Evolutionary conservation across 305 asterid genomes (phyloP), one percentile per base, ranked within the genome.

Genomic region (Salvia sclarea): DNA sequence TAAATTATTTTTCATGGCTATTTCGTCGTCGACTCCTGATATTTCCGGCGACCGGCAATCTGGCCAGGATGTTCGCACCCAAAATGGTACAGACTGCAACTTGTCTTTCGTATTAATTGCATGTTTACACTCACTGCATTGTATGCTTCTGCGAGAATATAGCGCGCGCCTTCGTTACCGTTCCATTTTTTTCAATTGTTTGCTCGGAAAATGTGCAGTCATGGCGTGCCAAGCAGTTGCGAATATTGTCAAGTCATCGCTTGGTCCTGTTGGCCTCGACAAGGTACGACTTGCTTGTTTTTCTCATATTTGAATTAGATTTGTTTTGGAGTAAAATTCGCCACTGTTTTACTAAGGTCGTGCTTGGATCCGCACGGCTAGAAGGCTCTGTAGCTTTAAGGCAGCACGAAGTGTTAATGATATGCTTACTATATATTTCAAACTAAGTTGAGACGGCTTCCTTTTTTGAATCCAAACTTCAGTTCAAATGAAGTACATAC

Each of bases 31-130:
- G 60, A 65, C 78, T 45, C 89, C 83, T 40, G 96, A 88, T 83
- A 90, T 93, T 74, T 81, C 88, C 74, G 98, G 98, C 38, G 97
- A 90, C 21, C 90, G 98, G 52, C 97, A 94, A 77, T 89, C 86
- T 14, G 98, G 96, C 20, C 99, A 94, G 76, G 99, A 91, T 58
- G 99, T 94, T 63, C 96, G 98, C 57, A 75, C 96, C 22, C 96
- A 89, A 69, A 91, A 94, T 44, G 96, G 96, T 94, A 79, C 20
- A 1, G 22, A 1, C 8, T 25, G 8, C 55, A 1, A 11, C 0
- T 61, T 12, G 28, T 33, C 9, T 8, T 47, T 9, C 21, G 28
- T 48, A 1, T 14, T 41, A 33, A 5, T 63, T 50, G 37, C 68
- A 14, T 63, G 8, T 45, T 8, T 40, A 25, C 18, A 5, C 16